A percentile compares a stretch with the other conserved stretches of the same genome.
phyloP scores from a whole-genome alignment of 768 basidiomycete genomes.

The Tricholoma saponaceum region DNA sequence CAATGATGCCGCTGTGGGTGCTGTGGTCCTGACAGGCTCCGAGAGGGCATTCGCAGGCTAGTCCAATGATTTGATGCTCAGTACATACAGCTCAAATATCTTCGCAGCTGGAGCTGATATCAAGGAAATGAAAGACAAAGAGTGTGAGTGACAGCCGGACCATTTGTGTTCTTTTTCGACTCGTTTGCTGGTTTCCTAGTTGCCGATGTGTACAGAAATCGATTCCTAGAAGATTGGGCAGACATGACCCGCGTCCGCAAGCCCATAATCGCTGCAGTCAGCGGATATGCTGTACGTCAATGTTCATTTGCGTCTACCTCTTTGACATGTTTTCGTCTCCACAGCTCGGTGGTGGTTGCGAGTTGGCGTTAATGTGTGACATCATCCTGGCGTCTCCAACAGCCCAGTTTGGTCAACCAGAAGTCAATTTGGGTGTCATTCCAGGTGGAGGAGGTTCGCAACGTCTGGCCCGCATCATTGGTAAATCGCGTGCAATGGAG shows the following conservation, averaged over 20 bases:
- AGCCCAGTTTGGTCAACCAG: conserved; percentile 93
- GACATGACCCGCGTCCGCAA: conserved; percentile 72
- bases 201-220: conserved; percentile 81
- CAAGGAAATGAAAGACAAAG: conserved; percentile 98
- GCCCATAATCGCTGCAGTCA: conserved; percentile 94
- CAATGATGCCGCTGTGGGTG: conserved; percentile 65
- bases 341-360: conserved; percentile 95
- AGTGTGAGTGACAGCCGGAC: conserved; percentile 60
- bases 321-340: neutral
- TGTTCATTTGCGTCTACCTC: neutral
- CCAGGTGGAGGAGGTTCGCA: conserved; percentile 95
- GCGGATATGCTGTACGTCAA: conserved; percentile 79
- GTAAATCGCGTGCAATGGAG: conserved; percentile 95
- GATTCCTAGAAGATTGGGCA: conserved; percentile 86
- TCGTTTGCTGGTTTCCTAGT: conserved; percentile 35
- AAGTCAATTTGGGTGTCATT: conserved; percentile 93
- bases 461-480: conserved; percentile 78
- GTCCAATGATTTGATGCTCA: conserved; percentile 20
- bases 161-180: neutral
- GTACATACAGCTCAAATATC: neutral
- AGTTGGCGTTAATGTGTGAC: conserved; percentile 95
- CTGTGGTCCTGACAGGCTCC: conserved; percentile 90
- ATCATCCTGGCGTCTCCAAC: conserved; percentile 89
- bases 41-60: conserved; percentile 91
- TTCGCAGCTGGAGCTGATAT: conserved; percentile 90